Conservation (phyloP, 2,329 filamentous ascomycete genomes). For the Diplodia corticola region DNA sequence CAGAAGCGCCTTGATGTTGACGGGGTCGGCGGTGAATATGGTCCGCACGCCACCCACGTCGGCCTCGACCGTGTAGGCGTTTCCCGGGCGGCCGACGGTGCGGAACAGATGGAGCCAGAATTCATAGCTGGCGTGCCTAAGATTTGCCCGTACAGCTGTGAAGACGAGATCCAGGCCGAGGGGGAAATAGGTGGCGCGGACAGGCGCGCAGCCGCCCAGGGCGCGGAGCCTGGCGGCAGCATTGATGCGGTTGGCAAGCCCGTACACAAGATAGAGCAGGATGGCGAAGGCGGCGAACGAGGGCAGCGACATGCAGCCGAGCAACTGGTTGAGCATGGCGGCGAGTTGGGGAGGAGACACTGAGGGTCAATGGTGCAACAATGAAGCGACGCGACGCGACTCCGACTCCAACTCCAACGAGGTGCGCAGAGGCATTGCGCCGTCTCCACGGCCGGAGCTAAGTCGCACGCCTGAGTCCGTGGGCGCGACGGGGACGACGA, state of each 20-base stretch:
- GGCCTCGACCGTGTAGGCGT: slow-evolving; percentile 61
- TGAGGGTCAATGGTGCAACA: background rate
- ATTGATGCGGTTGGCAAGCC: slow-evolving; percentile 27
- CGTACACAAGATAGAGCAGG: background rate
- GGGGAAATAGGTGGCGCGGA: slow-evolving; percentile 41
- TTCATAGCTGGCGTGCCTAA: slow-evolving; percentile 58
- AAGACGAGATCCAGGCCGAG: slow-evolving; percentile 65
- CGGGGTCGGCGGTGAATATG: slow-evolving; percentile 76
- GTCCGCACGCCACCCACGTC: slow-evolving; percentile 58
- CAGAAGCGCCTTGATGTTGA: slow-evolving; percentile 90
- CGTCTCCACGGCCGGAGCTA: slow-evolving; percentile 5
- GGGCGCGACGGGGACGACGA: background rate
- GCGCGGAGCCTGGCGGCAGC: slow-evolving; percentile 40
- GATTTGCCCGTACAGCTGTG: slow-evolving; percentile 55
- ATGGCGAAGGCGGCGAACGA: background rate
- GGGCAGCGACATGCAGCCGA: background rate
- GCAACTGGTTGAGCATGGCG: slow-evolving; percentile 8
- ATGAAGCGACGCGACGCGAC: background rate
- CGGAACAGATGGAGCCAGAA: slow-evolving; percentile 61
- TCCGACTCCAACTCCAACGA: no score
- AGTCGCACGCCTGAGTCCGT: background rate
- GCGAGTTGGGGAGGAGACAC: background rate
- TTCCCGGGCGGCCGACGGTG: slow-evolving; percentile 37
- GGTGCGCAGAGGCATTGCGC: background rate
- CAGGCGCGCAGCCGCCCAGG: slow-evolving; percentile 51